Percentiles rank a stretch among this genome's conserved stretches.
Evolutionary conservation across 441 rosid species (phyloP).

Genomic region (Jatropha multifida): DNA sequence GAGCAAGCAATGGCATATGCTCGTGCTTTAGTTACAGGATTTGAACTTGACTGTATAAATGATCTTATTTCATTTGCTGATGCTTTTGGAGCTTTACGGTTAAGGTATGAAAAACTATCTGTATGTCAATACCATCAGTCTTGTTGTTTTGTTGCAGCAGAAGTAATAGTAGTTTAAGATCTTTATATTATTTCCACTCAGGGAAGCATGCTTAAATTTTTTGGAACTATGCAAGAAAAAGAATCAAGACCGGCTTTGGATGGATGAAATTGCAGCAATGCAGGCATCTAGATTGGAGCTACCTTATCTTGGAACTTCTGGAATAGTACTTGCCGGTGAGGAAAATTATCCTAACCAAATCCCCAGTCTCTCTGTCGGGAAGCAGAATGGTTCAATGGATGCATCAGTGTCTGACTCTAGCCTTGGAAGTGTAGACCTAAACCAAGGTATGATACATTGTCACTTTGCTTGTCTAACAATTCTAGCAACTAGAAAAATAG

Average conservation of each 20-base stretch:
- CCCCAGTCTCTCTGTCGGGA: constrained; percentile 30
- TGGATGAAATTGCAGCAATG: constrained; percentile 93
- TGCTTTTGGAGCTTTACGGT: constrained; percentile 92
- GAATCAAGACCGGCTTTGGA: constrained; percentile 92
- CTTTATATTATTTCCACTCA: constrained; percentile 24
- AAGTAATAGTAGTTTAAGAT: neutral
- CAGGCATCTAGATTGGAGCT: constrained; percentile 79
- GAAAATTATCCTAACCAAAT: constrained; percentile 49
- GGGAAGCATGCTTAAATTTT: constrained; percentile 94
- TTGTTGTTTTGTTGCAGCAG: too few species aligned
- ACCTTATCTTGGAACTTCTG: constrained; percentile 74
- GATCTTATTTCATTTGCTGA: constrained; percentile 81
- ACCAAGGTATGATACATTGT: constrained; percentile 46
- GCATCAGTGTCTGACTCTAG: constrained; percentile 40
- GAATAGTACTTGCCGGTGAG: constrained; percentile 74
- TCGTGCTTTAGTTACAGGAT: constrained; percentile 87
- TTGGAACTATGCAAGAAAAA: constrained; percentile 87
- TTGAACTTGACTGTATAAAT: constrained; percentile 63
- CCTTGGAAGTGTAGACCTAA: constrained; percentile 55
- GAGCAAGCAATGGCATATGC: constrained; percentile 99
- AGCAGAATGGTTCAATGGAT: constrained; percentile 49
- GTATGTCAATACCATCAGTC: neutral
- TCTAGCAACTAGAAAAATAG: neutral
- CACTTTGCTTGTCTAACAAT: neutral
- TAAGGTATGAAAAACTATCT: constrained; percentile 47